A percentile compares a stretch with the other conserved stretches of the same genome.
phyloP scores from a whole-genome alignment of 1,284 basidiomycete species.

The Sporisorium graminicola region DNA sequence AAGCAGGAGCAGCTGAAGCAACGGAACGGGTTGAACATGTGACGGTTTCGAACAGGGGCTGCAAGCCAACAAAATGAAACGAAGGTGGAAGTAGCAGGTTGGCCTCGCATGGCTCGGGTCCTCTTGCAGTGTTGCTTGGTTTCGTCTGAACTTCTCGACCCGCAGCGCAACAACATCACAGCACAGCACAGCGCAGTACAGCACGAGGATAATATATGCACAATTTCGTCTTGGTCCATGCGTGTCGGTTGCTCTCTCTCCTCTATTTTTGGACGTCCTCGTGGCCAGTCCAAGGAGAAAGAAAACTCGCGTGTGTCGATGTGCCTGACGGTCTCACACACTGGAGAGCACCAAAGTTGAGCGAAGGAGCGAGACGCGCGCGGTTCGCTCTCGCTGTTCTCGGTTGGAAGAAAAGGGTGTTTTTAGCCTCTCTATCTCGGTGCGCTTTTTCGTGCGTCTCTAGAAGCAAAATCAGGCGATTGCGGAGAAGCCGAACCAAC shows the following conservation, averaged over 20 bases:
- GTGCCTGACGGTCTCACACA: constrained; percentile 9
- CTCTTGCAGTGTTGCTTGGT: constrained; percentile 4
- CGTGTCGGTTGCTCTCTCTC: background rate
- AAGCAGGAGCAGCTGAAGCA: background rate
- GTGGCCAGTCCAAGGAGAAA: constrained; percentile 7
- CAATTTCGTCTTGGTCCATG: constrained; percentile 40
- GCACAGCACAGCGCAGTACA: constrained; percentile 1
- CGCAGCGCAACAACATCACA: constrained; percentile 9
- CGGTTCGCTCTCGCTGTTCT: constrained; percentile 6
- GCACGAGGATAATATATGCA: constrained; percentile 7
- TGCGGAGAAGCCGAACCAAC: constrained; percentile 41
- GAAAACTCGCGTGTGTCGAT: background rate
- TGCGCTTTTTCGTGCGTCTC: background rate
- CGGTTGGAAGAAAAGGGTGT: background rate
- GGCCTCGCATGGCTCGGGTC: background rate
- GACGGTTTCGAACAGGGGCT: constrained; percentile 5
- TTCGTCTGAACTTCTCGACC: background rate
- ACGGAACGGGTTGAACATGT: constrained; percentile 15
- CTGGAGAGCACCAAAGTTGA: background rate
- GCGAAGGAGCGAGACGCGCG: constrained; percentile 5
- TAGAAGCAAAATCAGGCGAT: constrained; percentile 13
- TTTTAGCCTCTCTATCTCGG: background rate
- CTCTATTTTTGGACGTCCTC: constrained; percentile 12
- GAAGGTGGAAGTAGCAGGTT: background rate
- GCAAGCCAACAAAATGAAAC: background rate